Evolutionary conservation across 2,329 filamentous ascomycete genomes (phyloP), one percentile per base, ranked within the genome.

Genomic region (Pseudovirgaria hyperparasitica): DNA sequence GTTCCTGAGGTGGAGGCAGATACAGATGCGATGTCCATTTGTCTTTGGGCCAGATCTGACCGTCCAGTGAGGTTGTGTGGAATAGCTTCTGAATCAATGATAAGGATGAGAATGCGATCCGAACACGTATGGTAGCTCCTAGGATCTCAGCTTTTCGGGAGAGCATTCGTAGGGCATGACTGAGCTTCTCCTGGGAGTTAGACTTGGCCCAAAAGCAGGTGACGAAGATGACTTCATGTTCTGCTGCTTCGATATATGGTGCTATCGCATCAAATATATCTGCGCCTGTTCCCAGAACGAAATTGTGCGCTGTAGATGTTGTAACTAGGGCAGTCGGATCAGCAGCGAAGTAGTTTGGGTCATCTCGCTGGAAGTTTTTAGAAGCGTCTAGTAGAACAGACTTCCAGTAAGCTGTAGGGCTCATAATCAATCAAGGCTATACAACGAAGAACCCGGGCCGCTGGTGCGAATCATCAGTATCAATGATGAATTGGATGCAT

Each of bases 191-290:
- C 11, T 76, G 59, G 0, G 72, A 76, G 2, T 63, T 52, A 0
- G 80, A 86, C 0, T 60, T 57, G 0, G 81, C 74, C 80, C 81
- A 86, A 54, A 86, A 90, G 51, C 82, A 87, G 6, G 82, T 87
- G 5, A 85, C 77, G 22, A 90, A 63, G 32, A 85, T 70, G 16
- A 86, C 58, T 41, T 84, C 80, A 25, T 63, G 54, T 19, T 65
- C 58, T 3, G 80, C 74, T 1, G 55, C 46, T 4, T 69, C 54
- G 4, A 86, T 64, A 6, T 72, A 69, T 2, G 77, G 71, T 1
- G 76, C 53, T 5, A 84, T 58, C 4, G 49, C 42, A 2, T 40
- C 25, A 42, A 54, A 63, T 27, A 67, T 53, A 6, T 46, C 39
- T 12, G 50, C 51, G 22, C 62, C 62, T 2, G 58, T 63, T 8